These are phyloP conservation scores for Platanthera guangdongensis DNA, from an alignment of 106 monocot genomes.

Conservation along the genomic window DNA sequence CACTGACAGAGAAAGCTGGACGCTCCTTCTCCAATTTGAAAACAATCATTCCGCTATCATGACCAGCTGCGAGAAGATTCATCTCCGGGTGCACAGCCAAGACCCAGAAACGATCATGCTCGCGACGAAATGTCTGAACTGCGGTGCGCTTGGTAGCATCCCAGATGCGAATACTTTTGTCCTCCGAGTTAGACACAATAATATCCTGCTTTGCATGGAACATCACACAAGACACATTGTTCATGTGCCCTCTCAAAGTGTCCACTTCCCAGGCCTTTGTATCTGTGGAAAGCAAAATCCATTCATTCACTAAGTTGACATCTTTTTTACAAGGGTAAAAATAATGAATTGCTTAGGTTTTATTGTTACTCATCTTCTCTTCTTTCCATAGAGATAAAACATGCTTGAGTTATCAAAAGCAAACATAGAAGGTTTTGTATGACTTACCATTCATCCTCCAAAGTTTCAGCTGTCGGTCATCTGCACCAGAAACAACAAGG, in stretches of 20 bases:
- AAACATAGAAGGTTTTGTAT: too few species aligned
- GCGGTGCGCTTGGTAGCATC: conserved; percentile 89
- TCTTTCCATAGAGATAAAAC: too few species aligned
- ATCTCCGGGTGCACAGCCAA: conserved; percentile 81
- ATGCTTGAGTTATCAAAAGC: too few species aligned
- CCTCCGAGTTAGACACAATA: conserved; percentile 89
- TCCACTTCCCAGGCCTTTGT: conserved; percentile 95
- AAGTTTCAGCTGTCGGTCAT: conserved; percentile 84
- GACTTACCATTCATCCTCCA: conserved; percentile 88
- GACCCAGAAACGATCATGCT: conserved; percentile 91
- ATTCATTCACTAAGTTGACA: not conserved
- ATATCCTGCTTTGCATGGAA: conserved; percentile 86
- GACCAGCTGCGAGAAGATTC: conserved; percentile 87
- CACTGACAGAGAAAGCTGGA: conserved; percentile 69
- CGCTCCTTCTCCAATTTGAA: conserved; percentile 87
- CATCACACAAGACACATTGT: conserved; percentile 88
- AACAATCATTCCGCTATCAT: conserved; percentile 93
- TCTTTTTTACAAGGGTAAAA: not conserved
- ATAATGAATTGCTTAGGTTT: not conserved
- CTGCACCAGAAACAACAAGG: conserved; percentile 80
- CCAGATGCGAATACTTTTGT: conserved; percentile 91
- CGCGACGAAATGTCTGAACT: conserved; percentile 77
- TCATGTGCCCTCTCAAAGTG: conserved; percentile 84
- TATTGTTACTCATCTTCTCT: not conserved
- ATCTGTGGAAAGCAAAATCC: conserved; percentile 27